A percentile compares a stretch with the other conserved stretches of the same genome.
phyloP scores from a whole-genome alignment of 139 green algal genomes.

The Pleodorina starrii region DNA sequence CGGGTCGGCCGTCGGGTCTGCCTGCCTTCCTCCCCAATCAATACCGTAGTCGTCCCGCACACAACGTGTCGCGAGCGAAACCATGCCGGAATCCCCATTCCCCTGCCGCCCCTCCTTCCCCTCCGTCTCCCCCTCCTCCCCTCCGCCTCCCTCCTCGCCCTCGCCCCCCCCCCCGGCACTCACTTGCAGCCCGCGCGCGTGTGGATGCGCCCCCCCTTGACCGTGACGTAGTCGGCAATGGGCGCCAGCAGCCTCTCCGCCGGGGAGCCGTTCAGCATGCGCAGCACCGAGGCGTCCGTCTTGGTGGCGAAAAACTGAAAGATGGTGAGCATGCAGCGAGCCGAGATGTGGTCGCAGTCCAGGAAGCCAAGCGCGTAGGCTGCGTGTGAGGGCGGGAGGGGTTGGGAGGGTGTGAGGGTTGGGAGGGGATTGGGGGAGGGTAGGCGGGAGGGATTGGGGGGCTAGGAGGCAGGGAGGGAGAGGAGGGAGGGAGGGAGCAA shows the following conservation, averaged over 20 bases:
- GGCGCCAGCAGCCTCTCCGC: conserved; percentile 89
- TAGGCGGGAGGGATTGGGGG: too few relatives aligned
- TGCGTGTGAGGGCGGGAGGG: too few relatives aligned
- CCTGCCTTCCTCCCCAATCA: too few relatives aligned
- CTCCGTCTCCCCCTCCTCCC: too few relatives aligned
- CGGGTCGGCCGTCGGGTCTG: too few relatives aligned
- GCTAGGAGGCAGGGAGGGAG: not conserved
- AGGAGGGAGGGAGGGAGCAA: not conserved
- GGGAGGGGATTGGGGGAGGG: conserved; percentile 36
- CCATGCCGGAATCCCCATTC: too few relatives aligned
- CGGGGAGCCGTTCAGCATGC: conserved; percentile 96
- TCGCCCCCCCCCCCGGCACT: conserved; percentile 82
- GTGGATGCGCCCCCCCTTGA: conserved; percentile 89
- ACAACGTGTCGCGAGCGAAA: too few relatives aligned
- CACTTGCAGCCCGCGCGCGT: conserved; percentile 82
- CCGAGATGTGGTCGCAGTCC: conserved; percentile 96
- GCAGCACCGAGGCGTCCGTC: conserved; percentile 94
- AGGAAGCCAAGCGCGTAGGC: conserved; percentile 97
- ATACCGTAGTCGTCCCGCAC: too few relatives aligned
- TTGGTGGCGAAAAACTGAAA: conserved; percentile 99
- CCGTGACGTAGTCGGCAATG: conserved; percentile 93
- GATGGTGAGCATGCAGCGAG: conserved; percentile 98
- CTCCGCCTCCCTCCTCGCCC: conserved; percentile 81
- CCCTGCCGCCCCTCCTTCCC: too few relatives aligned
- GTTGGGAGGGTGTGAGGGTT: too few relatives aligned